Base-by-base conservation (phyloP, 129 eudicot species). In the Centaurea solstitialis region DNA sequence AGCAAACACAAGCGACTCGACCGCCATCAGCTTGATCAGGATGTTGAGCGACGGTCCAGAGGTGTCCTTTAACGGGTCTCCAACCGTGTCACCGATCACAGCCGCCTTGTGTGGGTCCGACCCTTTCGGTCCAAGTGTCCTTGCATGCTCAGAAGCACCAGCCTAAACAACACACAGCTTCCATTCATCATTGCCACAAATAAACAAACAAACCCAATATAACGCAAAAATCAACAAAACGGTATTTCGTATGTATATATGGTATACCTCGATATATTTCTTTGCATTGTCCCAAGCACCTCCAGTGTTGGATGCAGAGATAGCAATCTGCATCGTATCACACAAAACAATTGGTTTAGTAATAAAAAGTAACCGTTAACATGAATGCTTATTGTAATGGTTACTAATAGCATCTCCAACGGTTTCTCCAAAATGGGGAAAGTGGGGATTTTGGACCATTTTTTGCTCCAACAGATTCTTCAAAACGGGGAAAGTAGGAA, bases 241-340 rank as follows among this genome's bases (percentile, higher is more conserved):
- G 38, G 22, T 21, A 17, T 45, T 75, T 57, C 35, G 38, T 38
- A 1, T 76, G n/a, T 13, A 26, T 26, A 26, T 26, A 7, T 12
- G 33, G 28, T 28, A 41, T 90, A 92, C 97, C 97, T 92, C 97
- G 23, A 92, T 92, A 61, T 92, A 92, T 75, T 92, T 92, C 89
- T 92, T 92, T 26, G 98, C 98, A 71, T 93, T 93, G 78, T 93
- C 98, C 98, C 98, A 93, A 39, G 98, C 98, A 72, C 98, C 98
- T 80, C 98, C 98, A n/a, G 98, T 93, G 85, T 93, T 93, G 59
- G 98, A 93, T 75, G 98, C 98, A 66, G 98, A 93, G 73, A 93
- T 93, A 18, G 98, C 98, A 85, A 93, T 86, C 98, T 93, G 87
- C 79, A 67, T 73, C n/a, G 17, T 50, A 47, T 18, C n/a, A 73